Conservation (phyloP, 306 rosid genomes). For the Prunus padus region DNA sequence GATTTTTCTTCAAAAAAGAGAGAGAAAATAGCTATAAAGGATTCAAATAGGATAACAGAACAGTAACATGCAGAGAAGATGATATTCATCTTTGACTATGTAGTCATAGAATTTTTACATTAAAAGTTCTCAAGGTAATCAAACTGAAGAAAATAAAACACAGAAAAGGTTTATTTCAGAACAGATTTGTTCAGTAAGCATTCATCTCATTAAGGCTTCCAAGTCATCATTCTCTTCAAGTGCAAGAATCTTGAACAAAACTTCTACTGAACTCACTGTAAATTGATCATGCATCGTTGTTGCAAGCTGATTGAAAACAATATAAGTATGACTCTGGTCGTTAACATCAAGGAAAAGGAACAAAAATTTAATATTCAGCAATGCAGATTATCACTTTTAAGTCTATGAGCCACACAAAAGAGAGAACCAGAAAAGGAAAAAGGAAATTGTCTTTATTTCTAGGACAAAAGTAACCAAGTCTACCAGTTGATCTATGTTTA, state of each 20-base stretch:
- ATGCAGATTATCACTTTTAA: constrained; percentile 4
- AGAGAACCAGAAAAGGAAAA: not conserved
- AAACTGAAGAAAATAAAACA: not conserved
- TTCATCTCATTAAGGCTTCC: constrained; percentile 5
- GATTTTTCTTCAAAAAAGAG: not conserved
- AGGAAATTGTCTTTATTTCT: not conserved
- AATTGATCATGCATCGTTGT: constrained; percentile 11
- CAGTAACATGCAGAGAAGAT: not conserved
- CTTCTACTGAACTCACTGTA: constrained; percentile 12
- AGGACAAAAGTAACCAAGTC: constrained; percentile 1
- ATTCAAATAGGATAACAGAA: not conserved
- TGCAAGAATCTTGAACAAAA: constrained; percentile 9
- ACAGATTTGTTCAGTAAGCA: constrained; percentile 6
- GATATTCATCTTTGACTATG: not conserved
- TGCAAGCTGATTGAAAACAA: constrained; percentile 22
- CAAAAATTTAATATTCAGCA: not conserved
- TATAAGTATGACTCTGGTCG: not conserved
- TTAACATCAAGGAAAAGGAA: constrained; percentile 4
- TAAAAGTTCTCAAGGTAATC: not conserved
- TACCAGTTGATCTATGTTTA: constrained; percentile 24
- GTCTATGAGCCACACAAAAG: not conserved
- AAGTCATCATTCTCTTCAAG: constrained; percentile 6
- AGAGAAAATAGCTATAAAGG: no score
- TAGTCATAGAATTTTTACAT: not conserved
- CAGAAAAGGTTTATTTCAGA: not conserved